phyloP scores from a whole-genome alignment of 1,139 yeast genomes.

The Suhomyces atakaporum region DNA sequence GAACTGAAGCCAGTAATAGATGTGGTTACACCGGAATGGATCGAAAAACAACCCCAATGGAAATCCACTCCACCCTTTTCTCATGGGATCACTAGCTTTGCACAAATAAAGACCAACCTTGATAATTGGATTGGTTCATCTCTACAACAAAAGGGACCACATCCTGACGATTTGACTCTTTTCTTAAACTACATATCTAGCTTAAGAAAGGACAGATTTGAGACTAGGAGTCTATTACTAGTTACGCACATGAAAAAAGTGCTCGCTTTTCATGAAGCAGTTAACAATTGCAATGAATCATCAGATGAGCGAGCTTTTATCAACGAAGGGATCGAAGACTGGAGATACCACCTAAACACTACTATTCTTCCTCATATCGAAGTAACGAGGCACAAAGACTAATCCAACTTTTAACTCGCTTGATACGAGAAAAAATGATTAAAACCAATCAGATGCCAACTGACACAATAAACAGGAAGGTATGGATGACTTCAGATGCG shows the following conservation, averaged over 20 bases:
- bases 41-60: conserved; percentile 24
- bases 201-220: conserved; percentile 22
- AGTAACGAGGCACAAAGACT: too few relatives aligned
- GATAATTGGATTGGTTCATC: conserved; percentile 53
- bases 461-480: conserved; percentile 13
- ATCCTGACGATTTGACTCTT: conserved; percentile 51
- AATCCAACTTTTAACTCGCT: too few relatives aligned
- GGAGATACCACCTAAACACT: conserved; percentile 20
- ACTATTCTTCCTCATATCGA: conserved; percentile 10
- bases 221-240: conserved; percentile 26
- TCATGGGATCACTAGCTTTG: conserved; percentile 31
- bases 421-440: too few relatives aligned
- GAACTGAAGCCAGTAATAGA: conserved; percentile 19
- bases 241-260: conserved; percentile 21
- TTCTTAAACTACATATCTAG: conserved; percentile 32
- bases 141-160: conserved; percentile 54
- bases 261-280: conserved; percentile 19
- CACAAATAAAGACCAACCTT: conserved; percentile 39
- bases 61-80: conserved; percentile 35
- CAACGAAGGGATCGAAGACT: conserved; percentile 26
- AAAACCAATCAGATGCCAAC: too few relatives aligned
- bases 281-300: conserved; percentile 1
- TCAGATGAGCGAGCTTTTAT: background rate
- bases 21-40: conserved; percentile 30
- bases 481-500: conserved; percentile 24